Base-by-base conservation (phyloP, 805 yeast species). In the Candida railenensis region DNA sequence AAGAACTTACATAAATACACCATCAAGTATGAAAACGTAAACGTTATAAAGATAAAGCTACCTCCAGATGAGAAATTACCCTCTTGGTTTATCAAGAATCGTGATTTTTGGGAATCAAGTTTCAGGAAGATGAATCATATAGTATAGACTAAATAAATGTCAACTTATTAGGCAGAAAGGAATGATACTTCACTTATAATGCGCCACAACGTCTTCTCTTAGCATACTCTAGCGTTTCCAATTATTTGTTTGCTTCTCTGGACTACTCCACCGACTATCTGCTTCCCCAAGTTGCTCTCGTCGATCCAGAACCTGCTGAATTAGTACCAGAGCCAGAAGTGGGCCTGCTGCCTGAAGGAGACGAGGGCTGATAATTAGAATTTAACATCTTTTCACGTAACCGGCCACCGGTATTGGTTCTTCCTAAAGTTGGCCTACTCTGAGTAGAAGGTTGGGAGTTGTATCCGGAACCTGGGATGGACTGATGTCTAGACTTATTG, bases 11-110 rank as follows among this genome's bases (percentile, higher is more conserved):
- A 66, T 43, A 61, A 67, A 49, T 54, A 60, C 28, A 57, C 62
- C 21, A 54, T 58, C 30, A 63, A 59, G 36, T 66, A 58, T 52
- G 69, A 65, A 39, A 66, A 67, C 50, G 70, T 69, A n/a, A 66
- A 69, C 15, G 59, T 61, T 25, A 65, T 78, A 34, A 68, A 66
- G 52, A 58, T 82, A 45, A 69, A 67, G 43, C 71, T 87, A 4
- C 96, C 96, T 0, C 67, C 74, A 7, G 89, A 83, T 43, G 64
- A 71, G 11, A 69, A 75, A 36, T 69, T 89, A n/a, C 96, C 96
- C 0, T 68, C 60, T 1, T 89, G 97, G 97, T 87, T 88, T 55
- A 69, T 69, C 18, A 62, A 67, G 25, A 87, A 86, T 48, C 63
- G 91, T 48, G 77, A 81, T 49, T 57, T 69, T 45, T 87, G 92